Conservation (phyloP, 2,329 filamentous ascomycete species). For the Aureobasidium sp. region DNA sequence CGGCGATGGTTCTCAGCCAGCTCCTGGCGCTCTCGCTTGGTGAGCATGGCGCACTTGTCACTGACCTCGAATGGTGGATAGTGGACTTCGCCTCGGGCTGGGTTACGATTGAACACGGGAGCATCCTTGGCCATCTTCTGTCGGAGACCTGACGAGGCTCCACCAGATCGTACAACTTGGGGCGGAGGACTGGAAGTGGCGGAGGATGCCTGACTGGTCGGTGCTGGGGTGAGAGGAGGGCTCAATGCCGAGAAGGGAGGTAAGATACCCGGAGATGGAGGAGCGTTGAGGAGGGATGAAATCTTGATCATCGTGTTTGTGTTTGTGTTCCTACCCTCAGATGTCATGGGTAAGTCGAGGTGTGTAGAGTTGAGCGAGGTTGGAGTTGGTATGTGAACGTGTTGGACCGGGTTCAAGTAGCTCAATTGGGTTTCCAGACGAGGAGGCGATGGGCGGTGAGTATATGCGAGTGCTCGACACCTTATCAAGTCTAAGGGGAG, state of each 20-base stretch:
- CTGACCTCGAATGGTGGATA: conserved; percentile 63
- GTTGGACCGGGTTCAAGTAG: conserved; percentile 7
- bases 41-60: conserved; percentile 31
- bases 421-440: neutral
- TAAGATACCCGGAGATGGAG: conserved; percentile 2
- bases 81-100: conserved; percentile 58
- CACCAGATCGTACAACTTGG: conserved; percentile 17
- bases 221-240: conserved; percentile 21
- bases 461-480: conserved; percentile 7
- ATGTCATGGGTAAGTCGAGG: neutral
- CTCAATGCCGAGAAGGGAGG: conserved; percentile 14
- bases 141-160: conserved; percentile 15
- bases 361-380: neutral
- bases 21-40: conserved; percentile 27
- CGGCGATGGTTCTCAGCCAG: conserved; percentile 50
- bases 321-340: neutral
- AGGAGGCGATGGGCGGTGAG: conserved; percentile 12
- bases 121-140: conserved; percentile 59
- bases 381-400: neutral
- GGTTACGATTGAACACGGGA: conserved; percentile 52
- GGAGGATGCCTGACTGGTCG: conserved; percentile 17
- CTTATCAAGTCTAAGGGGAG: conserved; percentile 9
- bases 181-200: conserved; percentile 18
- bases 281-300: conserved; percentile 11
- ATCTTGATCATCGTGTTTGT: conserved; percentile 3